Evolutionary conservation across 148 eudicot species (phyloP).

Genomic region (Amaranthus cruentus): DNA sequence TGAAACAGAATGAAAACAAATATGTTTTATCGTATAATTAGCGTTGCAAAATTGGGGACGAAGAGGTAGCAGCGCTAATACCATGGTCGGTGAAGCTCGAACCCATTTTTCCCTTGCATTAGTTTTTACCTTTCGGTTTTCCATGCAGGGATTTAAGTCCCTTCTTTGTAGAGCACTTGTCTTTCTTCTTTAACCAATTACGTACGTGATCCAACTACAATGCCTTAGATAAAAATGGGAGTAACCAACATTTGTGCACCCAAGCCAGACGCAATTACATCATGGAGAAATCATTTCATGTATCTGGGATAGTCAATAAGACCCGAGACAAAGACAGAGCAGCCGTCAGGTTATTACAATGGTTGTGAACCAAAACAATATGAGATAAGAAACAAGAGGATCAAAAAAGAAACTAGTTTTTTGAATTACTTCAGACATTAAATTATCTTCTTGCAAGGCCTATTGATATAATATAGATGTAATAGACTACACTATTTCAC

Average conservation of each 20-base stretch:
- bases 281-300: slow-evolving; percentile 13
- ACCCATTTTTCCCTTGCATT: slow-evolving; percentile 47
- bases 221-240: background rate
- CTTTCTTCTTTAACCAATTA: slow-evolving; percentile 27
- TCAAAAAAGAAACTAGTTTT: too few species aligned
- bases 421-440: too few species aligned
- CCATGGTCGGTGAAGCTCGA: slow-evolving; percentile 65
- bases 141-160: slow-evolving; percentile 22
- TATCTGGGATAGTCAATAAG: background rate
- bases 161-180: slow-evolving; percentile 17
- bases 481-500: too few species aligned
- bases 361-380: too few species aligned
- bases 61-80: slow-evolving; percentile 18
- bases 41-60: background rate
- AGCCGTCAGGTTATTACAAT: slow-evolving; percentile 1
- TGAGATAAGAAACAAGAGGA: too few species aligned
- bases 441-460: too few species aligned
- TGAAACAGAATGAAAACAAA: slow-evolving; percentile 17
- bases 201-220: background rate
- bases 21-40: background rate
- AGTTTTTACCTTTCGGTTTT: slow-evolving; percentile 40
- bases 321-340: slow-evolving; percentile 9
- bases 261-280: background rate
- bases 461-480: too few species aligned
- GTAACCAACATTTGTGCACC: background rate